Evolutionary conservation across 129 eudicot species (phyloP), one percentile per base, ranked within the genome.

Genomic region (Artemisia argyi): DNA sequence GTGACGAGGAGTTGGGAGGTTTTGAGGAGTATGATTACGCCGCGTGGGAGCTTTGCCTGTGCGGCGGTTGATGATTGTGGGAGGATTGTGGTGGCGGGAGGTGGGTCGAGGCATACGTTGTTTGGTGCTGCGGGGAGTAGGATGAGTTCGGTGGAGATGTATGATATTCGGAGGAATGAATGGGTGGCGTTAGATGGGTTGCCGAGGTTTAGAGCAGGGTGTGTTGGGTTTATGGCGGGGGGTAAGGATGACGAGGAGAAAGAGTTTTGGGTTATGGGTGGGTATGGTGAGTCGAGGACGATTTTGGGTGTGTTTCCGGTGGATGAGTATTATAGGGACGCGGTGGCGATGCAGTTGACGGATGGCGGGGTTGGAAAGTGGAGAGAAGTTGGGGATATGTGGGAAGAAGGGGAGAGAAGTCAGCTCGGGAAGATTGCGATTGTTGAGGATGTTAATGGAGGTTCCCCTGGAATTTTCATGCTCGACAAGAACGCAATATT

Each of bases 231-330:
- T 74, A 78, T 82, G 72, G 81, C 75, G 18, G 97, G 89, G 18
- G 70, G 58, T 74, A 80, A 51, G 48, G 83, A 81, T 65, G 83
- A 79, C 28, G 53, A 61, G 8, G 81, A 82, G 65, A 76, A 71
- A 24, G 98, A 93, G 60, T 87, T 93, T 66, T 93, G 98, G 92
- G 98, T 93, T 59, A 90, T 93, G 98, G 98, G 97, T 14, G 98
- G 98, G 55, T 94, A 94, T 62, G 97, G 98, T 2, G 97, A 85
- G 69, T 84, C 92, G 10, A 87, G 96, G 79, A 94, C 98, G 17
- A 80, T 94, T 20, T 72, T 85, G 54, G 98, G 98, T 57, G 93
- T 90, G 72, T 87, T 94, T 83, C 97, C 96, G 0, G 91, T 87
- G 64, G 97, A 94, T 57, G 91, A 90, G 71, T 84, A 84, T 83